Evolutionary conservation across 2,329 filamentous ascomycete genomes (phyloP), one percentile per base, ranked within the genome.

Genomic region (Stenocarpella maydis): DNA sequence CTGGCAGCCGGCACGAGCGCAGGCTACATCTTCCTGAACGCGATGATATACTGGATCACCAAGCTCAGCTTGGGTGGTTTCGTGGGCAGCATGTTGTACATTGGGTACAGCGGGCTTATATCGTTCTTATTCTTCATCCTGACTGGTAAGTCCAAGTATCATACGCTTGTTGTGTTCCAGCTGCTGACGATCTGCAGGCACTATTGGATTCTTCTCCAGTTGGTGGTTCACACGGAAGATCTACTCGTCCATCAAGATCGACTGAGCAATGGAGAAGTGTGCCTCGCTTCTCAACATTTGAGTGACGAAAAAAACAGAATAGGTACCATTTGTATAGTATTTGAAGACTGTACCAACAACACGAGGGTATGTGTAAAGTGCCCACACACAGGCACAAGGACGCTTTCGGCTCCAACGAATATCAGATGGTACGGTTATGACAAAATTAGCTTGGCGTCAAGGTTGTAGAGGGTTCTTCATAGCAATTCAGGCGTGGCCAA

Each of bases 161-260:
- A 9, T 15, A 26, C 37, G 2, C 19, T 47, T 19, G 39, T 3
- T 8, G 14, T 14, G 6, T 17, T 71, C 67, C 68, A 12, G 21
- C 6, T 65, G 47, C 71, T 76, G 72, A 77, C 72, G 73, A 67
- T 21, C 34, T 69, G 4, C 73, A 98, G 96, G 95, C 39, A 92
- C 95, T 0, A 98, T 99, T 78, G 96, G 96, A 67, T 98, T 96
- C 84, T 94, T 98, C 75, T 90, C 96, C 10, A 97, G 94, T 79
- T 98, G 95, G 93, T 88, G 92, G 78, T 99, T 99, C 78, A 92
- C 97, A 65, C 89, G 93, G 74, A 95, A 92, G 80, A 99, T 99
- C 71, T 99, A 99, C 80, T 85, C 90, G 28, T 98, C 95, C n/a
- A 97, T 99, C 83, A 99, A 99, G 85, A 94, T 99, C 73, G 96